These are phyloP conservation scores for Trapa bicornis DNA, from an alignment of 345 rosid genomes.

Conservation along the genomic window DNA sequence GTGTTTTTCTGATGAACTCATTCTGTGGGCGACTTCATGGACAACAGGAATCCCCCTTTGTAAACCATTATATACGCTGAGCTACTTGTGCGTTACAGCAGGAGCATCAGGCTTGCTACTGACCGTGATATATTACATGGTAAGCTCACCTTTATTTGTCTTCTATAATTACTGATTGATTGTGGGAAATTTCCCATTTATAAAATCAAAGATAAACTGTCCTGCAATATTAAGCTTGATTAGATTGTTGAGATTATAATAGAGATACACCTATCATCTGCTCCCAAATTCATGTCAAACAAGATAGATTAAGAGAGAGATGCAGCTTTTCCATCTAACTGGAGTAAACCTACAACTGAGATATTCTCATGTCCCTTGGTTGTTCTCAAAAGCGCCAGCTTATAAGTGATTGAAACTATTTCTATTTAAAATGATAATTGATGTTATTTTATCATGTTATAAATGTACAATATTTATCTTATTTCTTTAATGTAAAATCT, in stretches of 20 bases:
- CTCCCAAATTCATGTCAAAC: not conserved
- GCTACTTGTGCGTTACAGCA: slow-evolving; percentile 41
- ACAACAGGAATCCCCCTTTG: slow-evolving; percentile 40
- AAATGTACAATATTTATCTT: too few species aligned
- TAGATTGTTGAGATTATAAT: not conserved
- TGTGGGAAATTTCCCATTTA: not conserved
- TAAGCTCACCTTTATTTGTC: slow-evolving; percentile 14
- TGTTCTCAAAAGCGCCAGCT: too few species aligned
- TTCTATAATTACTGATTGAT: not conserved
- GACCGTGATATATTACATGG: slow-evolving; percentile 30
- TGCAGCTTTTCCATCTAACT: not conserved
- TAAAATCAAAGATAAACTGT: not conserved
- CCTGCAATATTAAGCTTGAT: slow-evolving; percentile 3
- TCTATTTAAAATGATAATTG: too few species aligned
- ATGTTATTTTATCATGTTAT: too few species aligned
- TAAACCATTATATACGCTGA: slow-evolving; percentile 43
- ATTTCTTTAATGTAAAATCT: too few species aligned
- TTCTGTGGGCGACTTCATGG: not conserved
- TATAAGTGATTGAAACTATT: too few species aligned
- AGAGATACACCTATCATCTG: not conserved
- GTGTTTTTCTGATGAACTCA: not conserved
- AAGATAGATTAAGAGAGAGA: not conserved
- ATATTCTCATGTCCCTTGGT: not conserved
- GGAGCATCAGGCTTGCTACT: slow-evolving; percentile 46
- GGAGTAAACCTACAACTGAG: not conserved